These are phyloP conservation scores for Skeletonema menzelii DNA, from an alignment of 108 stramenopile genomes.

Conservation along the genomic window DNA sequence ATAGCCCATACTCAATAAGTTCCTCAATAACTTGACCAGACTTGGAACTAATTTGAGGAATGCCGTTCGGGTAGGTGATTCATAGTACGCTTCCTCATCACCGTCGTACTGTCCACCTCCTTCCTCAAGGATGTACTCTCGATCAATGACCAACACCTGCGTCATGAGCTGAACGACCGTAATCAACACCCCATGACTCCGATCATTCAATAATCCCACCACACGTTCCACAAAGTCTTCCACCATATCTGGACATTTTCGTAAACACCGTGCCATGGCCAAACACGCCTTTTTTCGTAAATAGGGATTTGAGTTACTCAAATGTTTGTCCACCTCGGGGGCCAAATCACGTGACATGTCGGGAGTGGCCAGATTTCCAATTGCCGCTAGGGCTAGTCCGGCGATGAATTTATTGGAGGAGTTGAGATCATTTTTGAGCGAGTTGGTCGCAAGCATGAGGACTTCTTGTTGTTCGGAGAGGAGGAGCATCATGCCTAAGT, in stretches of 20 bases:
- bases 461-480: conserved; percentile 97
- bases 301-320: conserved; percentile 82
- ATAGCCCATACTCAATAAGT: conserved; percentile 90
- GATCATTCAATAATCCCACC: conserved; percentile 88
- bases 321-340: conserved; percentile 94
- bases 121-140: conserved; percentile 62
- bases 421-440: conserved; percentile 91
- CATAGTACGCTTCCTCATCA: conserved; percentile 47
- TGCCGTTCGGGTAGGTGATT: conserved; percentile 63
- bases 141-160: conserved; percentile 83
- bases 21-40: conserved; percentile 91
- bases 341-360: conserved; percentile 96
- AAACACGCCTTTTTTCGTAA: conserved; percentile 97
- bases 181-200: conserved; percentile 96
- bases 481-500: conserved; percentile 95
- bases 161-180: conserved; percentile 95
- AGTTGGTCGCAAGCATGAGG: conserved; percentile 97
- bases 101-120: conserved; percentile 29
- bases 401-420: conserved; percentile 86
- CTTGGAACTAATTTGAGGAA: conserved; percentile 88
- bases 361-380: conserved; percentile 95
- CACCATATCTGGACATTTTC: conserved; percentile 95
- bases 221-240: conserved; percentile 95
- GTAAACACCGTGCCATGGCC: conserved; percentile 90
- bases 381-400: conserved; percentile 95